A percentile compares a stretch with the other conserved stretches of the same genome.
phyloP scores from a whole-genome alignment of 768 basidiomycete species.

The Trametes villosa region DNA sequence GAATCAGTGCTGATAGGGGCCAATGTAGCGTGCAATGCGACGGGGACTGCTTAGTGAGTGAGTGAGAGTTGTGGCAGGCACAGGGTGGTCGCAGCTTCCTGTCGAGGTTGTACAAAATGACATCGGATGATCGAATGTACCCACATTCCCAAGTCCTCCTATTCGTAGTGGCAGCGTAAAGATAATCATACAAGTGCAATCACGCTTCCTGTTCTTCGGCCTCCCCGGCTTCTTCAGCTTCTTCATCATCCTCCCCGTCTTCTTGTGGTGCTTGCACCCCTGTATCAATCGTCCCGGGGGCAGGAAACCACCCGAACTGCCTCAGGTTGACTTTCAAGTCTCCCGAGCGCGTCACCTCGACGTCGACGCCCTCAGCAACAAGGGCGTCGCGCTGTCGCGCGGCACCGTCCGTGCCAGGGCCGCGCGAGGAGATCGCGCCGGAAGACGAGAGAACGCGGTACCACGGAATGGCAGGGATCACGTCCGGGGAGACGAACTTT shows the following conservation, averaged over 20 bases:
- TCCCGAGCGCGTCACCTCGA: conserved; percentile 57
- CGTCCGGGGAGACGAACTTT: conserved; percentile 66
- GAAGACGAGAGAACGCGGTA: conserved; percentile 74
- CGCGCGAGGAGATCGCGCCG: conserved; percentile 80
- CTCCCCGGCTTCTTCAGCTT: neutral
- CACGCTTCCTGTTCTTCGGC: neutral
- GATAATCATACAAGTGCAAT: too few relatives aligned
- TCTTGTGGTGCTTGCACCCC: too few relatives aligned
- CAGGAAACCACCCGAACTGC: conserved; percentile 73
- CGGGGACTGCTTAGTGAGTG: neutral
- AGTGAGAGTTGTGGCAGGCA: too few relatives aligned
- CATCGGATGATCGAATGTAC: too few relatives aligned
- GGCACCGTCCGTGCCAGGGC: conserved; percentile 82
- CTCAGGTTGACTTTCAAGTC: conserved; percentile 62
- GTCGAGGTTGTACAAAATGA: too few relatives aligned
- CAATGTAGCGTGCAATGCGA: conserved; percentile 7
- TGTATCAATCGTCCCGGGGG: conserved; percentile 21
- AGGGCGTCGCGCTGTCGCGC: conserved; percentile 75
- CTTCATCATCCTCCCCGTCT: too few relatives aligned
- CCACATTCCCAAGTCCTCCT: too few relatives aligned
- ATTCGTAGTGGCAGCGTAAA: too few relatives aligned
- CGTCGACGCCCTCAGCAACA: conserved; percentile 82
- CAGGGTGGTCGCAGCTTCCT: too few relatives aligned
- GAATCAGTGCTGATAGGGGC: too few relatives aligned
- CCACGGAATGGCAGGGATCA: conserved; percentile 77